Conservation (phyloP, 257 asterid genomes). For the Gentiana straminea region DNA sequence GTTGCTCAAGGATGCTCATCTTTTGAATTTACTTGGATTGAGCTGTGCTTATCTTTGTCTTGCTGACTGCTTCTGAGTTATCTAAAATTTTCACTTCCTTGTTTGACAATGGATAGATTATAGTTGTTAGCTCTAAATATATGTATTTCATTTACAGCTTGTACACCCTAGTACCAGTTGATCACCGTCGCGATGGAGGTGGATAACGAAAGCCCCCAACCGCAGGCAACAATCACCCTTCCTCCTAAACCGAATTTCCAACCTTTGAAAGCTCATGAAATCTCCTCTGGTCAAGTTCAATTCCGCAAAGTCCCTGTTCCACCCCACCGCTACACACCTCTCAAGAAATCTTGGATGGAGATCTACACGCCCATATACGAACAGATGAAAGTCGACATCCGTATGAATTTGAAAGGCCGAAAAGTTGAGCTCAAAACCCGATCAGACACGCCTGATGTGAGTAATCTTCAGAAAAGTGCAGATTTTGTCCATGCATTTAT, state of each 20-base stretch:
- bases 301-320: conserved; percentile 71
- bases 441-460: conserved; percentile 65
- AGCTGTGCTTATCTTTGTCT: no score
- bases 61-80: no score
- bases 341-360: conserved; percentile 71
- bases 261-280: conserved; percentile 70
- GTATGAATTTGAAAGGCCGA: conserved; percentile 77
- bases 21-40: no score
- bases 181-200: conserved; percentile 34
- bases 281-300: conserved; percentile 61
- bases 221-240: conserved; percentile 5
- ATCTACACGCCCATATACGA: conserved; percentile 69
- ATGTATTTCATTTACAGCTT: no score
- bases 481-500: conserved; percentile 88
- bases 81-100: no score
- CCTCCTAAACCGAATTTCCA: conserved; percentile 53
- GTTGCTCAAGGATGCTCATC: no score
- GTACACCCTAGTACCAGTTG: no score
- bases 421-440: conserved; percentile 83
- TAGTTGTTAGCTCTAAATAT: no score
- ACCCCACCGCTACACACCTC: conserved; percentile 66
- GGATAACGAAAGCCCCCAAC: conserved; percentile 13
- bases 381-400: conserved; percentile 71
- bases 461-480: conserved; percentile 79
- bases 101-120: no score